Conservation (phyloP, 2,329 filamentous ascomycete genomes). For the Moelleriella libera region DNA sequence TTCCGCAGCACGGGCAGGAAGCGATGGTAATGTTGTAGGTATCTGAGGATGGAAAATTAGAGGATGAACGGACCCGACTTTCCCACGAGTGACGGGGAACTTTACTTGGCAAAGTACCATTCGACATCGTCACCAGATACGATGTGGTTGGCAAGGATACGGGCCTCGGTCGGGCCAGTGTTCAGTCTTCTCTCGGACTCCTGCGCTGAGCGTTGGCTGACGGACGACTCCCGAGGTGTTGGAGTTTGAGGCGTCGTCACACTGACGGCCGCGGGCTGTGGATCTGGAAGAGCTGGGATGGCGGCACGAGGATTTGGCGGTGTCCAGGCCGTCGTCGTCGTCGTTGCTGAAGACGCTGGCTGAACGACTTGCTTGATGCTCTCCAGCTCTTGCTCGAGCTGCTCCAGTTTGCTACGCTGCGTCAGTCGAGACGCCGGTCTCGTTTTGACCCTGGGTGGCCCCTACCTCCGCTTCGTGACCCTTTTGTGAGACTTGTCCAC, state of each 20-base stretch:
- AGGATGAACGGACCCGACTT: background rate
- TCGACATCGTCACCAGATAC: conserved; percentile 39
- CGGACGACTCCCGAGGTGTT: conserved; percentile 13
- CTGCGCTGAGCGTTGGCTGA: conserved; percentile 2
- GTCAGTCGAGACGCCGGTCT: background rate
- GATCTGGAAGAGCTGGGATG: conserved; percentile 10
- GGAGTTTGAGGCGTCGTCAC: conserved; percentile 6
- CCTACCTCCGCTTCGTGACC: conserved; percentile 28
- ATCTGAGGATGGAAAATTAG: conserved; percentile 18
- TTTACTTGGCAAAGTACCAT: conserved; percentile 38
- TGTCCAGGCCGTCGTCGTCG: conserved; percentile 10
- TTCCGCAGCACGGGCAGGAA: conserved; percentile 36
- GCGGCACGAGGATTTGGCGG: conserved; percentile 14
- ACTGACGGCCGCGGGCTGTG: conserved; percentile 5
- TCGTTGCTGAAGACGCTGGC: conserved; percentile 6
- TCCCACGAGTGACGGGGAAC: no score
- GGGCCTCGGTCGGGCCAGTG: conserved; percentile 19
- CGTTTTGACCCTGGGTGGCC: background rate
- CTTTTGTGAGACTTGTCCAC: conserved; percentile 33
- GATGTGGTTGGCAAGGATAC: conserved; percentile 30
- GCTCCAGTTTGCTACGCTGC: conserved; percentile 34
- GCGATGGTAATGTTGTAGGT: conserved; percentile 36
- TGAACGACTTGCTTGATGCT: conserved; percentile 38
- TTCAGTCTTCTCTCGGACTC: conserved; percentile 9
- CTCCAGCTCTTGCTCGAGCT: conserved; percentile 38